Evolutionary conservation across 768 basidiomycete genomes (phyloP).

Genomic region (Leccinum fibrillosum): DNA sequence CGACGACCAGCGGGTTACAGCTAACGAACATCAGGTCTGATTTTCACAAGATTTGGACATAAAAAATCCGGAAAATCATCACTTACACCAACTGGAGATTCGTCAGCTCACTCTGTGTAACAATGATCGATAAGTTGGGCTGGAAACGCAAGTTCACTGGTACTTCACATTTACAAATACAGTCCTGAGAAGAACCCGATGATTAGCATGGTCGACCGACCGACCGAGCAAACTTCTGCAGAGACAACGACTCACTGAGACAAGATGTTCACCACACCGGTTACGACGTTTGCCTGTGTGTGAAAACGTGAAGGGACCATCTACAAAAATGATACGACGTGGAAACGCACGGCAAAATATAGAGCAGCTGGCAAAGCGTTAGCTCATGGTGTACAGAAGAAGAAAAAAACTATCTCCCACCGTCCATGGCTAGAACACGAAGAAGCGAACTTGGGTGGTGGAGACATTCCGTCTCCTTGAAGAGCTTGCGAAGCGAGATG

Average conservation of each 20-base stretch:
- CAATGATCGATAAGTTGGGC: neutral
- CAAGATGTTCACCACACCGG: neutral
- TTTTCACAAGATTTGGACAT: neutral
- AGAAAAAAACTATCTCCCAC: slow-evolving; percentile 1
- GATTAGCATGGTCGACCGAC: neutral
- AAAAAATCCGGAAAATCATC: neutral
- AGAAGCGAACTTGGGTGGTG: neutral
- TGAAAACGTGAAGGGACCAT: neutral
- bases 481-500: neutral
- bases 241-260: slow-evolving; percentile 5
- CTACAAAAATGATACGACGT: neutral
- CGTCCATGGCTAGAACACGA: neutral
- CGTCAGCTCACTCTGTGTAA: neutral
- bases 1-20: slow-evolving; percentile 6
- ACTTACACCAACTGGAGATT: slow-evolving; percentile 1
- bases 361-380: neutral
- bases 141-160: neutral
- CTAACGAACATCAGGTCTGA: neutral
- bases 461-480: neutral
- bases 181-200: neutral
- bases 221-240: neutral
- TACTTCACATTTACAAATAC: neutral
- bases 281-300: neutral
- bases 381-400: too few relatives aligned
- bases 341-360: neutral